These are phyloP conservation scores for Fusarium austroafricanum DNA, from an alignment of 2,329 filamentous ascomycete species.

Conservation along the genomic window DNA sequence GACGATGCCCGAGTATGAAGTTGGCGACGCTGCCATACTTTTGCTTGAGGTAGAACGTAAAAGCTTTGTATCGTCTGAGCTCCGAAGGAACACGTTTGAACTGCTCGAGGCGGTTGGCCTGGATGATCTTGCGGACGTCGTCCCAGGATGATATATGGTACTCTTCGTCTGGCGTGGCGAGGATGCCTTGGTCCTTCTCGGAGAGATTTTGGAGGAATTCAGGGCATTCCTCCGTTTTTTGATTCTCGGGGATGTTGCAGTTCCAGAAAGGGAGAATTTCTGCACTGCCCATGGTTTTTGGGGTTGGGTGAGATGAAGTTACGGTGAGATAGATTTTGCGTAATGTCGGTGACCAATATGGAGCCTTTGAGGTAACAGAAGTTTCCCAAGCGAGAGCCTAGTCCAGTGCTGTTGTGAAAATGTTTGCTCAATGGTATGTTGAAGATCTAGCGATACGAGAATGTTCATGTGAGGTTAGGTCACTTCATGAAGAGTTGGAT, in stretches of 20 bases:
- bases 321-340: slow-evolving; percentile 23
- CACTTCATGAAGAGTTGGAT: neutral
- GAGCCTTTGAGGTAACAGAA: too few relatives aligned
- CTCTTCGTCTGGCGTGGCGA: slow-evolving; percentile 75
- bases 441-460: neutral
- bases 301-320: slow-evolving; percentile 7
- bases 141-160: slow-evolving; percentile 76
- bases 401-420: neutral
- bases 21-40: slow-evolving; percentile 81
- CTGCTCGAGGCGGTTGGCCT: slow-evolving; percentile 74
- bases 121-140: slow-evolving; percentile 72
- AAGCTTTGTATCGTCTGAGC: slow-evolving; percentile 81
- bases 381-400: neutral
- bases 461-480: slow-evolving; percentile 4
- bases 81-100: slow-evolving; percentile 84
- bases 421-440: neutral
- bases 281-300: slow-evolving; percentile 52
- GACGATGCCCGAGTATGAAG: slow-evolving; percentile 77
- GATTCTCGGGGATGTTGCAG: slow-evolving; percentile 74
- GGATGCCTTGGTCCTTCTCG: slow-evolving; percentile 75
- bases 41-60: slow-evolving; percentile 70
- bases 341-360: neutral
- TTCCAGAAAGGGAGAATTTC: slow-evolving; percentile 78
- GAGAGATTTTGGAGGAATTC: slow-evolving; percentile 72
- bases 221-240: slow-evolving; percentile 76